Evolutionary conservation across 495 filamentous ascomycete genomes (phyloP), one percentile per base, ranked within the genome.

Genomic region (Neurospora discreta): DNA sequence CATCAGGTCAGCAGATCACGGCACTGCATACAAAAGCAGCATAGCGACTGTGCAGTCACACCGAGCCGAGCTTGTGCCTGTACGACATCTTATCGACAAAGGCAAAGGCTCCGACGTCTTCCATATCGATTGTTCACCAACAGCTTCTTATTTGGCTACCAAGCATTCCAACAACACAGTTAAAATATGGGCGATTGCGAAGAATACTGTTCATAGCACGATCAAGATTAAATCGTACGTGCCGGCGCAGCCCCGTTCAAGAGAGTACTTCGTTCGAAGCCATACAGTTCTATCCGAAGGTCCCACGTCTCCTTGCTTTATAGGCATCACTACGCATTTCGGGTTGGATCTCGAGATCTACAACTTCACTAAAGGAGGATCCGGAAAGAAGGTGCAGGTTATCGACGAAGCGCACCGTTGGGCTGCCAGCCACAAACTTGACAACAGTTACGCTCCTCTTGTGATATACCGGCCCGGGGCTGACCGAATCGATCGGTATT

Each of bases 341-440:
- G 78, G 78, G 38, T 40, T 79, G 16, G 75, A 72, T 0, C 75
- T 79, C 18, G 78, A 79, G 42, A 77, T 79, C 40, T 75, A 75
- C 75, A 78, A 79, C 71, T 79, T 77, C 44, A 36, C 58, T 69
- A 79, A 77, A 40, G 73, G 75, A 26, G 71, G 72, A 13, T 60
- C 69, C 7, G 69, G 68, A 3, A 79, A 79, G 30, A 78, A 78
- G 41, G 71, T 78, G 3, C 78, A 79, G 23, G 73, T 74, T 13
- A 79, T 79, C 30, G 77, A 79, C 8, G 78, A 79, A 67, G 78
- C 74, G 0, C 77, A 79, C 68, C 75, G 78, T 3, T 79, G 78
- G 78, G 78, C 78, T 13, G 69, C 75, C 13, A 72, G 70, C 71
- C 68, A 68, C 10, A 65, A 65, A 18, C 72, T 74, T 7, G 77